Conservation (phyloP, 2,329 filamentous ascomycete species). For the Fusarium devonianum region DNA sequence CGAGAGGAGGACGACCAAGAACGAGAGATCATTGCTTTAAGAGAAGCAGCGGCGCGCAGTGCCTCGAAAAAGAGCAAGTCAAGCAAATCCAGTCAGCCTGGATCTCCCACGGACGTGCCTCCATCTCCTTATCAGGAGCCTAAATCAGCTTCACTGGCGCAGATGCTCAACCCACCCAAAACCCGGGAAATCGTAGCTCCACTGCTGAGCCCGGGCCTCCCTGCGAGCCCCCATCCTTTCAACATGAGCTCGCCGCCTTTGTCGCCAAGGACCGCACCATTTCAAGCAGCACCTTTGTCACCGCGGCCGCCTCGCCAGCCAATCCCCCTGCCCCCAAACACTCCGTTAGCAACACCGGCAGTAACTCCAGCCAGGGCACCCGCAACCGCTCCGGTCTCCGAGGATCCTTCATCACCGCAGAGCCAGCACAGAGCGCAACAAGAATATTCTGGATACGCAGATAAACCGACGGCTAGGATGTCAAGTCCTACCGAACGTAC, state of each 20-base stretch:
- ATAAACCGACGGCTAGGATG: conserved; percentile 37
- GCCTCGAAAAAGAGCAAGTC: conserved; percentile 75
- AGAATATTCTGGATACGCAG: conserved; percentile 18
- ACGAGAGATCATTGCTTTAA: conserved; percentile 71
- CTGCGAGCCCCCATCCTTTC: conserved; percentile 65
- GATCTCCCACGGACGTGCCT: conserved; percentile 41
- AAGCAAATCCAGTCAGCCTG: conserved; percentile 52
- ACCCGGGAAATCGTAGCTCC: conserved; percentile 49
- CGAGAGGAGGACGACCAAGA: conserved; percentile 86
- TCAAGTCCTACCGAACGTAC: conserved; percentile 54
- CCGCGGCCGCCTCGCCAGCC: conserved; percentile 77
- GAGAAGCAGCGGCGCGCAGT: conserved; percentile 75
- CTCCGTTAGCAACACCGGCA: conserved; percentile 66
- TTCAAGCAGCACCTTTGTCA: conserved; percentile 66
- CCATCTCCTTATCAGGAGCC: conserved; percentile 48
- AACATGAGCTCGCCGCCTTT: conserved; percentile 71
- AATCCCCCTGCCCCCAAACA: conserved; percentile 74
- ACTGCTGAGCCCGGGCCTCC: conserved; percentile 66
- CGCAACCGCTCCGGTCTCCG: conserved; percentile 10
- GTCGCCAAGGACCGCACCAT: conserved; percentile 63
- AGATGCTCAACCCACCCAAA: conserved; percentile 54
- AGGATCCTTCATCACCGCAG: conserved; percentile 22
- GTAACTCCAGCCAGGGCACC: conserved; percentile 48
- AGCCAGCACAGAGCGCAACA: conserved; percentile 12
- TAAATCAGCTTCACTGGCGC: conserved; percentile 60